These are phyloP conservation scores for Edaphochlamys debaryana DNA, from an alignment of 139 green algal species.

Conservation along the genomic window DNA sequence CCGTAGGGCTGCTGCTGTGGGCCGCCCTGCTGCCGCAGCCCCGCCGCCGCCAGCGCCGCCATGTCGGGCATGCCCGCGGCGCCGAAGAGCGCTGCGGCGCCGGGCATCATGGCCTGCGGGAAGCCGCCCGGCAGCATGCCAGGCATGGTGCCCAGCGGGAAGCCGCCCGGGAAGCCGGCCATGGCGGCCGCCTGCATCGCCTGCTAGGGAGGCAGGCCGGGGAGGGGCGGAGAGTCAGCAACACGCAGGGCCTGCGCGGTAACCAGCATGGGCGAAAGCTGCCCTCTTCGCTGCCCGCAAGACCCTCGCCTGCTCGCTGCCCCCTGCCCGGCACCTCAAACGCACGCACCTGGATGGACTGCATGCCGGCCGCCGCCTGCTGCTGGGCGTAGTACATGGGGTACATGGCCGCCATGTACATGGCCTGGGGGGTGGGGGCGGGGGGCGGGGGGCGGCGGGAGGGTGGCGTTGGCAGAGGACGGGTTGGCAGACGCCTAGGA, in stretches of 20 bases:
- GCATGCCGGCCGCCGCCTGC: no score
- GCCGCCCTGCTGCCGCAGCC: no score
- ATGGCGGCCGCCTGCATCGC: constrained; percentile 35
- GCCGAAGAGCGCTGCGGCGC: neutral
- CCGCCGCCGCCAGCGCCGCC: neutral
- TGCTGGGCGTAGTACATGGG: constrained; percentile 31
- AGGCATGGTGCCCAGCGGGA: neutral
- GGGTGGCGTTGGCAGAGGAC: no score
- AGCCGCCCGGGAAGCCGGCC: constrained; percentile 8
- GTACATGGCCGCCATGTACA: constrained; percentile 49
- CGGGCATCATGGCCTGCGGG: neutral
- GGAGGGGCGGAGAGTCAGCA: neutral
- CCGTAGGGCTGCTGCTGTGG: no score
- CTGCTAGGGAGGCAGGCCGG: neutral
- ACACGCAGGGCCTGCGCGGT: no score
- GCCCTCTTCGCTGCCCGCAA: no score
- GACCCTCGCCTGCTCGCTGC: no score
- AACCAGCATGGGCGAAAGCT: no score
- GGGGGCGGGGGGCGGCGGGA: no score
- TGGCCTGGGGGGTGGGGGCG: constrained; percentile 15
- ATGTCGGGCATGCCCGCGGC: neutral
- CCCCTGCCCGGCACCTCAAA: no score
- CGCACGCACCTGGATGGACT: no score
- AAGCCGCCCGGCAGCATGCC: constrained; percentile 3
- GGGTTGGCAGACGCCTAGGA: no score